Evolutionary conservation across 1,139 yeast genomes (phyloP).

Genomic region (Arxiozyma heterogenica): DNA sequence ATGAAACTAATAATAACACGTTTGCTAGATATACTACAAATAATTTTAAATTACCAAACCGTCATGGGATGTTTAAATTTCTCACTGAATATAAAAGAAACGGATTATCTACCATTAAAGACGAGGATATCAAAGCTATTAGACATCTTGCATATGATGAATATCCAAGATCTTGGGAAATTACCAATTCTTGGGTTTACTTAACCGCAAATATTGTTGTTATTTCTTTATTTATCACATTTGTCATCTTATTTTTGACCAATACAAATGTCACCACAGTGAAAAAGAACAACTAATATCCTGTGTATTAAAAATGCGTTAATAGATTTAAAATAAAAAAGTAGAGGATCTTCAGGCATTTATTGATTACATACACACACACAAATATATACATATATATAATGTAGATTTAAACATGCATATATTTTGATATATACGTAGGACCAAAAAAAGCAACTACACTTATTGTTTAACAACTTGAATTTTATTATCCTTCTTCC

Average conservation of each 20-base stretch:
- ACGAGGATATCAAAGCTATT: conserved; percentile 66
- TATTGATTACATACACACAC: not conserved
- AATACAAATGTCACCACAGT: conserved; percentile 10
- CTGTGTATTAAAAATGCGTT: not conserved
- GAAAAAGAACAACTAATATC: conserved; percentile 1
- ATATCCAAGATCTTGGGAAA: conserved; percentile 87
- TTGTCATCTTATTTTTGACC: conserved; percentile 50
- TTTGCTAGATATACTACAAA: conserved; percentile 35
- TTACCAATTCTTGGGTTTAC: conserved; percentile 89
- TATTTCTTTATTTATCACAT: conserved; percentile 63
- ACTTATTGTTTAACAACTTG: conserved; percentile 43
- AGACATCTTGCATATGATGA: conserved; percentile 96
- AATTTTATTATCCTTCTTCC: conserved; percentile 61
- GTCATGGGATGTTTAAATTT: conserved; percentile 93
- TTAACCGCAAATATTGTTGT: conserved; percentile 63
- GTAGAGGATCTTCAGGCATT: not conserved
- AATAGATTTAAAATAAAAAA: not conserved
- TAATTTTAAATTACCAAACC: conserved; percentile 78
- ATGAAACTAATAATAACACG: conserved; percentile 15
- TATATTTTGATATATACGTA: conserved; percentile 36
- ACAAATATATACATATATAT: not conserved
- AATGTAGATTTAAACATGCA: not conserved
- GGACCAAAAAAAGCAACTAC: conserved; percentile 26
- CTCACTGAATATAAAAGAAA: conserved; percentile 67
- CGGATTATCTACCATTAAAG: conserved; percentile 64